phyloP scores from a whole-genome alignment of 768 basidiomycete genomes.

The Guyanaporus albipodus region DNA sequence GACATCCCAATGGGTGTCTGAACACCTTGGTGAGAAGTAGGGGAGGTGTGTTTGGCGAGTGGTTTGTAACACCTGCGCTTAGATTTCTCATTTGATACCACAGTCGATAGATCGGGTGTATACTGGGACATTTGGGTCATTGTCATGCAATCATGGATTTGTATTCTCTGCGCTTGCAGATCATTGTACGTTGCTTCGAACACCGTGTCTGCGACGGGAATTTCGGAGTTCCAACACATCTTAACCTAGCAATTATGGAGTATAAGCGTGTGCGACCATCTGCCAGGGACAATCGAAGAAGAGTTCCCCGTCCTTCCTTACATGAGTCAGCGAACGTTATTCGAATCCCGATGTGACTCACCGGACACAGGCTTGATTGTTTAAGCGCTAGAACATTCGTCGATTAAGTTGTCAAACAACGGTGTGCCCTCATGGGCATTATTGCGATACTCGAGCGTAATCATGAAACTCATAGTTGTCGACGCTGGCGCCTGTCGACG shows the following conservation, averaged over 20 bases:
- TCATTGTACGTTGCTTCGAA: slow-evolving; percentile 11
- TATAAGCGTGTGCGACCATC: not conserved
- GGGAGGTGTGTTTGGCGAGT: not conserved
- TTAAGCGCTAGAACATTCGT: not conserved
- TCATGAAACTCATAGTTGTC: slow-evolving; percentile 11
- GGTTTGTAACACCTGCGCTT: slow-evolving; percentile 7
- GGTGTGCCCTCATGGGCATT: not conserved
- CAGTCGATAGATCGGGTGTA: slow-evolving; percentile 14
- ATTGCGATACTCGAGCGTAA: not conserved
- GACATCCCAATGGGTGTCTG: slow-evolving; percentile 27
- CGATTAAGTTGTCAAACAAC: slow-evolving; percentile 7
- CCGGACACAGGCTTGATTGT: slow-evolving; percentile 10
- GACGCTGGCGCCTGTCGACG: not conserved
- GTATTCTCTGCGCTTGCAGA: slow-evolving; percentile 23
- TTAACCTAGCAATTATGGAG: slow-evolving; percentile 22
- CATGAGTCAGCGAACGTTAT: slow-evolving; percentile 12
- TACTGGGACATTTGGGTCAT: slow-evolving; percentile 21
- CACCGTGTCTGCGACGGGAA: slow-evolving; percentile 11
- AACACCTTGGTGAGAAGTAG: slow-evolving; percentile 27
- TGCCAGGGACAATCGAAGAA: slow-evolving; percentile 6
- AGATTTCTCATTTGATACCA: slow-evolving; percentile 22
- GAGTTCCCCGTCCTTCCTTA: not conserved
- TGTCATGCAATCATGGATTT: slow-evolving; percentile 16
- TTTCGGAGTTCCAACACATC: slow-evolving; percentile 10
- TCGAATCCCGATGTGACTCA: slow-evolving; percentile 15